A percentile compares a stretch with the other conserved stretches of the same genome.
Evolutionary conservation across 768 basidiomycete genomes (phyloP).

Genomic region (Suillus variegatus): DNA sequence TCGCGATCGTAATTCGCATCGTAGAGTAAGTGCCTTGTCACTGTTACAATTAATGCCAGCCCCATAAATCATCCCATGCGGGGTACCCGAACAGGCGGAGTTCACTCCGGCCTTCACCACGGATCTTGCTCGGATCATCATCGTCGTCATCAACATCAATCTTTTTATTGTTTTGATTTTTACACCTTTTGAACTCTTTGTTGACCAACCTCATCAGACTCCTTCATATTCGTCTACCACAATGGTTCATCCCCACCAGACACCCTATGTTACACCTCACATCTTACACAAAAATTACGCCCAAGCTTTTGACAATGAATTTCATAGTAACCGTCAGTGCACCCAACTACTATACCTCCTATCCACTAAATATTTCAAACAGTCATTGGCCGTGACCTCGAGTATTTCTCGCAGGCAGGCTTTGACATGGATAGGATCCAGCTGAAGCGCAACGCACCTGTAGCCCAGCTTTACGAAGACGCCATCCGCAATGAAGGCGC

Average conservation of each 20-base stretch:
- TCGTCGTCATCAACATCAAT: background rate
- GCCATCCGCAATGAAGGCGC: conserved; percentile 98
- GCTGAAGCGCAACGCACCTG: conserved; percentile 90
- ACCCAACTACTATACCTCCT: conserved; percentile 1
- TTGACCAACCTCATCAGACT: conserved; percentile 10
- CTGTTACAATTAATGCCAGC: background rate
- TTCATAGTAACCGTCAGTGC: conserved; percentile 55
- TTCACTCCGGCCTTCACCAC: conserved; percentile 5
- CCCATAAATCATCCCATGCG: conserved; percentile 3
- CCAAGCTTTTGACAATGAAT: conserved; percentile 68
- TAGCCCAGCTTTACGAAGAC: conserved; percentile 93
- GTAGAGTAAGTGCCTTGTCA: conserved; percentile 19
- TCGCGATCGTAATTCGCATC: conserved; percentile 8
- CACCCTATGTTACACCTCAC: conserved; percentile 86
- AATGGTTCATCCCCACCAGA: conserved; percentile 68
- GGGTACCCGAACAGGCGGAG: conserved; percentile 2
- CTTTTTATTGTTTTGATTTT: conserved; percentile 24
- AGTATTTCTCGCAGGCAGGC: conserved; percentile 98
- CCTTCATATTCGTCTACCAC: conserved; percentile 32
- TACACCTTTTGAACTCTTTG: conserved; percentile 9
- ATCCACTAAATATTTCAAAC: conserved; percentile 18
- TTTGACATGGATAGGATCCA: conserved; percentile 99
- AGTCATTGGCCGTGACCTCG: conserved; percentile 93
- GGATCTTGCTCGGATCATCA: conserved; percentile 1
- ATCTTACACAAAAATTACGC: conserved; percentile 89